phyloP scores from a whole-genome alignment of 345 rosid species.

The Citrus sp. region DNA sequence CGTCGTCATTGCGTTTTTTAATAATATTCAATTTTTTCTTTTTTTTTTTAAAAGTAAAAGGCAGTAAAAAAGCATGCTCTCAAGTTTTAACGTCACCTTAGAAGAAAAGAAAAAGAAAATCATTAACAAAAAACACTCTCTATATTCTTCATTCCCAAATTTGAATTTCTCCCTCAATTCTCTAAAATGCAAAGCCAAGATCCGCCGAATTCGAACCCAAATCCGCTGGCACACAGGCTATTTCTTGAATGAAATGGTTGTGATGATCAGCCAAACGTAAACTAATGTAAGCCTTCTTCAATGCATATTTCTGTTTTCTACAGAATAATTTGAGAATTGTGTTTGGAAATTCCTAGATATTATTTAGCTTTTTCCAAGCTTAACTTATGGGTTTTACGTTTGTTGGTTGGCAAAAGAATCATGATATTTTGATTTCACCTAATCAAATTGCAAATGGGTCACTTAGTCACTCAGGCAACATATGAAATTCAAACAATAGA shows the following conservation, averaged over 20 bases:
- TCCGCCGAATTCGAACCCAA: too few relatives aligned
- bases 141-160: too few relatives aligned
- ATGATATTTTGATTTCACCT: not conserved
- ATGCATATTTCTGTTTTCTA: not conserved
- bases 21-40: too few relatives aligned
- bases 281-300: conserved; percentile 41
- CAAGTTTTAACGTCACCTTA: too few relatives aligned
- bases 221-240: not conserved
- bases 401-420: conserved; percentile 10
- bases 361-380: not conserved
- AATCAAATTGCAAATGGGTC: conserved; percentile 11
- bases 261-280: conserved; percentile 78
- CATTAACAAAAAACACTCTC: too few relatives aligned
- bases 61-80: too few relatives aligned
- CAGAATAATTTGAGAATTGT: not conserved
- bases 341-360: conserved; percentile 22
- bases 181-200: too few relatives aligned
- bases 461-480: not conserved
- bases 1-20: too few relatives aligned
- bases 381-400: not conserved
- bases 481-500: too few relatives aligned
- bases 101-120: too few relatives aligned
- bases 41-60: too few relatives aligned
- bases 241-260: conserved; percentile 79
- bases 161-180: too few relatives aligned